These are phyloP conservation scores for Colletotrichum sp. DNA, from an alignment of 2,329 filamentous ascomycete species.

Conservation along the genomic window DNA sequence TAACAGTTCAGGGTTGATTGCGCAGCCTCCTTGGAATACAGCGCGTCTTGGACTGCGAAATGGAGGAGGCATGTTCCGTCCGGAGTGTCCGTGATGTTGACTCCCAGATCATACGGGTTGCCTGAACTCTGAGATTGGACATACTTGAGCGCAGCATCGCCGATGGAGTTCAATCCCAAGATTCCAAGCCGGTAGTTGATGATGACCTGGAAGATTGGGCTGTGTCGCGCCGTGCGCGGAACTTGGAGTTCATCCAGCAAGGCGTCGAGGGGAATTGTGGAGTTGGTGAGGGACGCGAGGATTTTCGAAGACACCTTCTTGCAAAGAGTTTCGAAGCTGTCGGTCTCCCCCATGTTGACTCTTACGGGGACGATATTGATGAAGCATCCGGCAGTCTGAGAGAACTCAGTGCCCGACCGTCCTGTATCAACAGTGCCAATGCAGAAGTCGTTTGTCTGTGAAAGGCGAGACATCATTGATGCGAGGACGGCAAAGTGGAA, in stretches of 20 bases:
- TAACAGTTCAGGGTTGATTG: background rate
- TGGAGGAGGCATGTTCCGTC: background rate
- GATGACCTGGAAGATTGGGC: conserved; percentile 54
- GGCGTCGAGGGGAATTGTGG: conserved; percentile 52
- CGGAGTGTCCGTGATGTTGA: background rate
- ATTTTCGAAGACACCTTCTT: background rate
- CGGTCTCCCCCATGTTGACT: conserved; percentile 29
- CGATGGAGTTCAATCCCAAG: background rate
- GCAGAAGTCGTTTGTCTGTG: conserved; percentile 36
- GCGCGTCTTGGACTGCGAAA: background rate
- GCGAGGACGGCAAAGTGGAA: conserved; percentile 46
- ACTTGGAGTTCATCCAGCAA: conserved; percentile 49
- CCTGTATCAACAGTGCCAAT: conserved; percentile 56
- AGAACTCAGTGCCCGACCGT: conserved; percentile 31
- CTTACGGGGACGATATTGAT: conserved; percentile 54
- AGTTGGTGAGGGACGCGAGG: conserved; percentile 44
- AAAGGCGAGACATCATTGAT: background rate
- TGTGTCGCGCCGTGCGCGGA: conserved; percentile 39
- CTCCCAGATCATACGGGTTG: background rate
- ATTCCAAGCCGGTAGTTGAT: conserved; percentile 35
- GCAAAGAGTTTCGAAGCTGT: background rate
- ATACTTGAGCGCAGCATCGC: background rate
- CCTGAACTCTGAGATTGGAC: background rate
- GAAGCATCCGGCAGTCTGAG: conserved; percentile 47
- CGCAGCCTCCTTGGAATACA: background rate